phyloP scores from a whole-genome alignment of 1,284 basidiomycete genomes.

The Taiwanofungus camphoratus region DNA sequence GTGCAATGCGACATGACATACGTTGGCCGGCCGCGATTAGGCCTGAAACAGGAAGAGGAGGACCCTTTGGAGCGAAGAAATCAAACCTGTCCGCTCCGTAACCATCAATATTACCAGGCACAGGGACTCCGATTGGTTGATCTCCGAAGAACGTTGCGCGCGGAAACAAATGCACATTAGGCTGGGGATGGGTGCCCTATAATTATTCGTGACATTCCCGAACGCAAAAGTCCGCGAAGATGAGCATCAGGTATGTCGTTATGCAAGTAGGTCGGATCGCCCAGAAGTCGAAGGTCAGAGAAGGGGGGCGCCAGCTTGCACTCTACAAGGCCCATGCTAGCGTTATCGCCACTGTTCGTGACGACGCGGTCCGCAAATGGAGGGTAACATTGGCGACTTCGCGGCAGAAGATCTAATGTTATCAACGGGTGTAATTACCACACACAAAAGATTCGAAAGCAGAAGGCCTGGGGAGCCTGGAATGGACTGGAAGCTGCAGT shows the following conservation, averaged over 20 bases:
- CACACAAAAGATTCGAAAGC: too few species aligned
- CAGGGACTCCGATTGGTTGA: not conserved
- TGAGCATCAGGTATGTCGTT: not conserved
- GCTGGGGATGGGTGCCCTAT: not conserved
- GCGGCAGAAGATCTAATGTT: conserved; percentile 1
- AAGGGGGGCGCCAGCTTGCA: not conserved
- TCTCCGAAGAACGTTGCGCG: not conserved
- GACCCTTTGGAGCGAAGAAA: not conserved
- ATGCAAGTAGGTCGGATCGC: not conserved
- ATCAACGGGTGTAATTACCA: not conserved
- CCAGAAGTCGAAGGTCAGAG: not conserved
- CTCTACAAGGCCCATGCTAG: not conserved
- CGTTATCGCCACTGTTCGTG: not conserved
- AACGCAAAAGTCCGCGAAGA: not conserved
- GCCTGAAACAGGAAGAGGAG: not conserved
- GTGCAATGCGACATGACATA: not conserved
- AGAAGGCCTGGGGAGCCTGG: too few species aligned
- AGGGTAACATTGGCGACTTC: not conserved
- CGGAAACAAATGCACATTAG: not conserved
- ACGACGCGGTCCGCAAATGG: not conserved
- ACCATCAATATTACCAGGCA: not conserved
- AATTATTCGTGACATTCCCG: too few species aligned
- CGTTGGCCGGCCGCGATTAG: too few species aligned
- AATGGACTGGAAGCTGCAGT: too few species aligned
- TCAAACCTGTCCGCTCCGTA: not conserved